Conservation (phyloP, 176 grass and related monocot species). For the Thinopyrum elongatum region DNA sequence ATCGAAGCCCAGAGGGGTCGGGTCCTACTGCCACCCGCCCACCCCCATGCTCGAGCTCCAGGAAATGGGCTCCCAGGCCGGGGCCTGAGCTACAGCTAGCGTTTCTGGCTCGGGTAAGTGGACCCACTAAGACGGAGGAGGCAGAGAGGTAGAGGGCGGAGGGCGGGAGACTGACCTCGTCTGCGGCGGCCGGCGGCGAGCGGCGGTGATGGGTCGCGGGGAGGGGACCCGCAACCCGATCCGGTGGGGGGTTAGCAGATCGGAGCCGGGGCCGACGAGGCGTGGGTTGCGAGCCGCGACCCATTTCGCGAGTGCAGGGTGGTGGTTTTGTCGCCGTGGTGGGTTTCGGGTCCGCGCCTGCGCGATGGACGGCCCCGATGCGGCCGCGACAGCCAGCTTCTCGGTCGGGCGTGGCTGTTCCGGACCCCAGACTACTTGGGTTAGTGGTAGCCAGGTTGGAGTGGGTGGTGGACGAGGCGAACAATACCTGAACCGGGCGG, state of each 20-base stretch:
- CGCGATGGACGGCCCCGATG: constrained; percentile 35
- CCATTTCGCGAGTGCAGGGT: constrained; percentile 24
- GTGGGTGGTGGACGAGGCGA: neutral
- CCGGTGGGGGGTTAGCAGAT: constrained; percentile 59
- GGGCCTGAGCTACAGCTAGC: constrained; percentile 30
- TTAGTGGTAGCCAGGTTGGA: neutral
- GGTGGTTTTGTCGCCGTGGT: constrained; percentile 5
- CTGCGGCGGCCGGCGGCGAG: constrained; percentile 39
- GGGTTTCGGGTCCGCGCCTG: constrained; percentile 40
- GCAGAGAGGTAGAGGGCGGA: neutral
- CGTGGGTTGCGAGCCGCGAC: constrained; percentile 39
- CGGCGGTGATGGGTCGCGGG: constrained; percentile 34
- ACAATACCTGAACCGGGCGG: neutral
- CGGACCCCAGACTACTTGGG: neutral
- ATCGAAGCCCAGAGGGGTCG: constrained; percentile 2
- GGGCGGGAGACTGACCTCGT: constrained; percentile 43
- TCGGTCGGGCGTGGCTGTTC: neutral
- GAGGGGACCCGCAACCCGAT: constrained; percentile 74
- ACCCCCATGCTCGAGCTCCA: neutral
- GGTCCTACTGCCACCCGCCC: neutral
- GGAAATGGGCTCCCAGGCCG: constrained; percentile 25
- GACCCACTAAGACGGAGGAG: constrained; percentile 20
- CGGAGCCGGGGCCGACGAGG: constrained; percentile 41
- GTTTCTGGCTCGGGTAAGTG: constrained; percentile 39
- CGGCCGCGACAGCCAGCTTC: neutral